phyloP scores from a whole-genome alignment of 331 rosid species.

The Stylosanthes scabra region DNA sequence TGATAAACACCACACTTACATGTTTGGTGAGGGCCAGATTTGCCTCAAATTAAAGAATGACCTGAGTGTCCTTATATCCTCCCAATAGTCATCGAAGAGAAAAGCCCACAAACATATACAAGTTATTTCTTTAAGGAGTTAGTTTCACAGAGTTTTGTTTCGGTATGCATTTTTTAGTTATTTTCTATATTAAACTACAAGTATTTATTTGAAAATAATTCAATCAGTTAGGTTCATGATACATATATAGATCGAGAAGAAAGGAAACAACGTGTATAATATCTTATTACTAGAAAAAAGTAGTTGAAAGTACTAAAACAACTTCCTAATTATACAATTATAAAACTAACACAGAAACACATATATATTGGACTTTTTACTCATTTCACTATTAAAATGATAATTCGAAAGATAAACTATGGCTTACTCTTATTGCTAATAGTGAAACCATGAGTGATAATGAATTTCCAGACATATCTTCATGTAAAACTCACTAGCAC shows the following conservation, averaged over 20 bases:
- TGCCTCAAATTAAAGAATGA: constrained; percentile 85
- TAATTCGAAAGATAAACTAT: too few species aligned
- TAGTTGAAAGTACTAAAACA: too few species aligned
- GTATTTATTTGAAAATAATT: too few species aligned
- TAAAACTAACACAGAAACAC: neutral
- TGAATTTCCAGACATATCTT: constrained; percentile 52
- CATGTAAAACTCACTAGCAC: constrained; percentile 69
- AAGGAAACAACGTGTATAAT: too few species aligned
- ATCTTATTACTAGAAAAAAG: too few species aligned
- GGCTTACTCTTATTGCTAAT: neutral
- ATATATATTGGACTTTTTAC: too few species aligned
- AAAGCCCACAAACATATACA: constrained; percentile 60
- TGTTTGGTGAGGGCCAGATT: constrained; percentile 78
- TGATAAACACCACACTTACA: constrained; percentile 48
- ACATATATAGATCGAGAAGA: too few species aligned
- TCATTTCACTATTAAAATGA: too few species aligned
- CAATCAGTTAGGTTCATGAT: too few species aligned
- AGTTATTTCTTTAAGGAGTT: neutral
- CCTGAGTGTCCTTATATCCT: constrained; percentile 90
- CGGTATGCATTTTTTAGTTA: too few species aligned
- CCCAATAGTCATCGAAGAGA: constrained; percentile 90
- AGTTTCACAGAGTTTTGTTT: neutral
- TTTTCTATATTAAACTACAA: too few species aligned
- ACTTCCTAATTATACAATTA: too few species aligned
- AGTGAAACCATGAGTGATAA: neutral